phyloP scores from a whole-genome alignment of 177 flowering plant genomes.

The Tripterygium wilfordii region DNA sequence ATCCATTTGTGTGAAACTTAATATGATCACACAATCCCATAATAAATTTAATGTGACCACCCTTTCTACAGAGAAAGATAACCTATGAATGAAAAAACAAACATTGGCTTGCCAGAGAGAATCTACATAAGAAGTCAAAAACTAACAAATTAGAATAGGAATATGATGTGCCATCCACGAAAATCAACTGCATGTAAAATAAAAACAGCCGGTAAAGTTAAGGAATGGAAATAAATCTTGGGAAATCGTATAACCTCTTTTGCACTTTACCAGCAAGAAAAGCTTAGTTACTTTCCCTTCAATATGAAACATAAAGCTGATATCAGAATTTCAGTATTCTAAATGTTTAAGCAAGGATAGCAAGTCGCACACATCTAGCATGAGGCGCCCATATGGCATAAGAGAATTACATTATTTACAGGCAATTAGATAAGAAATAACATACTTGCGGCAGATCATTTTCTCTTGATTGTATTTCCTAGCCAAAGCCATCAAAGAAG shows the following conservation, averaged over 20 bases:
- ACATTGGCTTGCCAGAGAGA: constrained; percentile 3
- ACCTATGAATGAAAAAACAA: background rate
- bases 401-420: no score
- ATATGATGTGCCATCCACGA: constrained; percentile 20
- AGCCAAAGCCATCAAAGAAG: constrained; percentile 50
- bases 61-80: no score
- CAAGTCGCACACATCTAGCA: no score
- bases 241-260: constrained; percentile 18
- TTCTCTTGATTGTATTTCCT: constrained; percentile 47
- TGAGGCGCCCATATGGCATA: no score
- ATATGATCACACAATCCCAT: no score
- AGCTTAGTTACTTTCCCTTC: constrained; percentile 16
- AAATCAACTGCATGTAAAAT: constrained; percentile 23
- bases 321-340: no score
- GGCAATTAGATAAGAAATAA: no score
- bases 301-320: no score
- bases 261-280: constrained; percentile 8
- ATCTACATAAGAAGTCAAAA: constrained; percentile 9
- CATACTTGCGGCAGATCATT: constrained; percentile 50
- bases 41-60: no score
- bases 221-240: constrained; percentile 19
- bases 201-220: constrained; percentile 25
- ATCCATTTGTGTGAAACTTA: no score
- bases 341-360: no score
- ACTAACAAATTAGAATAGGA: background rate